These are phyloP conservation scores for Podospora pseudopauciseta DNA, from an alignment of 495 filamentous ascomycete species.

Conservation along the genomic window DNA sequence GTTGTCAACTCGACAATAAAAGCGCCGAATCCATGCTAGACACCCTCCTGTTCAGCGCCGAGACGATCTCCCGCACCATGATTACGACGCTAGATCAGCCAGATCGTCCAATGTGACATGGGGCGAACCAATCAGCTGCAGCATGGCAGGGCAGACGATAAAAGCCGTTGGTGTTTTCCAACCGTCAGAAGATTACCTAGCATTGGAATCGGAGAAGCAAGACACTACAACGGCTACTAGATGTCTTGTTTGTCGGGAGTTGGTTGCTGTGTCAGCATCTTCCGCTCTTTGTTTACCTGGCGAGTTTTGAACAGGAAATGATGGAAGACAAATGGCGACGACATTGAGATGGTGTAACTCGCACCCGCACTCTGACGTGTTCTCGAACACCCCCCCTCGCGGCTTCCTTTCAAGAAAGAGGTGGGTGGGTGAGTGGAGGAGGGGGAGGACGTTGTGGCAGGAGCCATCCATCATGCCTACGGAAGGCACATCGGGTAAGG, in stretches of 20 bases:
- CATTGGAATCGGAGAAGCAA: too few relatives aligned
- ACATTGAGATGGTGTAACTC: not conserved
- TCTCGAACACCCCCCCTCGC: not conserved
- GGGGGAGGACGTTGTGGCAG: not conserved
- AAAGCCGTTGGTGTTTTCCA: not conserved
- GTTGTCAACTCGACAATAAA: not conserved
- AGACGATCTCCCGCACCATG: not conserved
- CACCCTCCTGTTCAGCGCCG: not conserved
- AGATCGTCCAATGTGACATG: not conserved
- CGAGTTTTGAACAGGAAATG: too few relatives aligned
- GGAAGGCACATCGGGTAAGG: not conserved
- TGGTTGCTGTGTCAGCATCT: not conserved
- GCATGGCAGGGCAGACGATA: not conserved
- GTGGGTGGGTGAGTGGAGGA: too few relatives aligned
- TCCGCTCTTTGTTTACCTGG: too few relatives aligned
- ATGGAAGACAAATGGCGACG: too few relatives aligned
- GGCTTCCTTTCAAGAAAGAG: not conserved
- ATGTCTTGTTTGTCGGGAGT: not conserved
- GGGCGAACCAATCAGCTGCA: not conserved
- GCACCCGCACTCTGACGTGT: slow-evolving; percentile 9
- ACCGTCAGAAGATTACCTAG: not conserved
- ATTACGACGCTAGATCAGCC: slow-evolving; percentile 2
- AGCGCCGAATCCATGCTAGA: not conserved
- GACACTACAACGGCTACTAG: too few relatives aligned
- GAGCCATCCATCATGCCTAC: not conserved